phyloP scores from a whole-genome alignment of 495 filamentous ascomycete genomes.

The Talaromyces liani region DNA sequence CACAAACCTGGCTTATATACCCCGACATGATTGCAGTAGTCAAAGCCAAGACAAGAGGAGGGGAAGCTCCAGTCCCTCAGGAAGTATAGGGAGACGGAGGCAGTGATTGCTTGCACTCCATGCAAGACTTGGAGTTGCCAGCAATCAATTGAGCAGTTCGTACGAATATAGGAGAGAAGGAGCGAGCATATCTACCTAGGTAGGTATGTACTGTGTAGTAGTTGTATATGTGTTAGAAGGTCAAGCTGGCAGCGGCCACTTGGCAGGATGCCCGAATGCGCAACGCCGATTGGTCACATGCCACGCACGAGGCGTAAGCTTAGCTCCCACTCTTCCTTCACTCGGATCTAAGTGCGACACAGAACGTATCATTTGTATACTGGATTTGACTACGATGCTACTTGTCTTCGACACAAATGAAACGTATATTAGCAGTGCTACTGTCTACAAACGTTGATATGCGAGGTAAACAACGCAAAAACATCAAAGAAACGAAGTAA shows the following conservation, averaged over 20 bases:
- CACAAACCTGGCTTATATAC: slow-evolving; percentile 26
- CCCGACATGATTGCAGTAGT: slow-evolving; percentile 20
- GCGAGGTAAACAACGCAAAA: background rate
- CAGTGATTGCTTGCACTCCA: slow-evolving; percentile 2
- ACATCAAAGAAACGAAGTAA: background rate
- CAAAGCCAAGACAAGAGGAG: background rate
- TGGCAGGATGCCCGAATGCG: slow-evolving; percentile 3
- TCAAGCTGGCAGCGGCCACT: background rate
- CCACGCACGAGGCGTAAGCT: background rate
- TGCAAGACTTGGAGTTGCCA: background rate
- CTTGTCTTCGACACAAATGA: background rate
- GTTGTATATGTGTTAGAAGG: background rate
- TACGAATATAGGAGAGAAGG: background rate
- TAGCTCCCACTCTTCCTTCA: background rate
- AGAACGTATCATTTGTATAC: background rate
- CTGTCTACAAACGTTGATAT: background rate
- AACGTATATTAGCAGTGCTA: background rate
- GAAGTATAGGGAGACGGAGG: slow-evolving; percentile 2
- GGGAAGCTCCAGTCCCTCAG: slow-evolving; percentile 4
- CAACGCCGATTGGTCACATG: slow-evolving; percentile 1
- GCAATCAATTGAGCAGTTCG: background rate
- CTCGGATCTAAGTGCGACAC: background rate
- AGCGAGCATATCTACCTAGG: background rate
- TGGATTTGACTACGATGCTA: background rate
- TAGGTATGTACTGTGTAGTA: background rate